These are phyloP conservation scores for Barnettozyma populi DNA, from an alignment of 805 yeast species.

Conservation along the genomic window DNA sequence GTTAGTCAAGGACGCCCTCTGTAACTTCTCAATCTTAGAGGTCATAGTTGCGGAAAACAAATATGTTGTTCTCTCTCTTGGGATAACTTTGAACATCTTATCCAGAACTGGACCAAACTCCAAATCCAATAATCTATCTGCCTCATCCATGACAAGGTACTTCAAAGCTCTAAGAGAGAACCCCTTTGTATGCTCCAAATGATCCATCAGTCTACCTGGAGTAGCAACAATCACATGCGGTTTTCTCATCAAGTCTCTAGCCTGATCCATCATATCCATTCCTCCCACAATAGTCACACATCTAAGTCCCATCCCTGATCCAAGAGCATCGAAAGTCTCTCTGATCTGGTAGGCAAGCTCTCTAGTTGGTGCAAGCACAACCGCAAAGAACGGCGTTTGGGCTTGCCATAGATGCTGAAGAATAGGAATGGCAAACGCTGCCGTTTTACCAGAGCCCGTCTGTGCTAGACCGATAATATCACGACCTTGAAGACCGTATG, in stretches of 20 bases:
- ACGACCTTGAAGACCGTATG: constrained; percentile 83
- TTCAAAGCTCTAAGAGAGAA: constrained; percentile 73
- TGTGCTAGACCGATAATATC: constrained; percentile 96
- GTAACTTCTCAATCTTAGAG: constrained; percentile 88
- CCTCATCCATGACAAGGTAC: constrained; percentile 92
- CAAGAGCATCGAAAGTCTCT: constrained; percentile 92
- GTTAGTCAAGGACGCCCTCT: constrained; percentile 81
- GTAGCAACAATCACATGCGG: constrained; percentile 96
- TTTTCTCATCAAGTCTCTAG: constrained; percentile 85
- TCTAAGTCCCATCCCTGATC: constrained; percentile 87
- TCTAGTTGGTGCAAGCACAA: constrained; percentile 83
- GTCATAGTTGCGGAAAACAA: constrained; percentile 97
- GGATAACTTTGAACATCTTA: constrained; percentile 77
- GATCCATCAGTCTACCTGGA: constrained; percentile 92
- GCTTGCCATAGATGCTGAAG: constrained; percentile 86
- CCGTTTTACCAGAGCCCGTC: constrained; percentile 97
- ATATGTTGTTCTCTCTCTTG: constrained; percentile 77
- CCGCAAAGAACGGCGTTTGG: constrained; percentile 82
- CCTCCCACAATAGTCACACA: constrained; percentile 92
- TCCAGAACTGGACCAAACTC: constrained; percentile 95
- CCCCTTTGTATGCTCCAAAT: constrained; percentile 87
- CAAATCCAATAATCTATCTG: constrained; percentile 91
- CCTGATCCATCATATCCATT: constrained; percentile 97
- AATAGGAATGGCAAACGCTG: constrained; percentile 96
- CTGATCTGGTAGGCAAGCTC: constrained; percentile 84